Conservation (phyloP, 1,284 basidiomycete genomes). For the Ganoderma sp. region DNA sequence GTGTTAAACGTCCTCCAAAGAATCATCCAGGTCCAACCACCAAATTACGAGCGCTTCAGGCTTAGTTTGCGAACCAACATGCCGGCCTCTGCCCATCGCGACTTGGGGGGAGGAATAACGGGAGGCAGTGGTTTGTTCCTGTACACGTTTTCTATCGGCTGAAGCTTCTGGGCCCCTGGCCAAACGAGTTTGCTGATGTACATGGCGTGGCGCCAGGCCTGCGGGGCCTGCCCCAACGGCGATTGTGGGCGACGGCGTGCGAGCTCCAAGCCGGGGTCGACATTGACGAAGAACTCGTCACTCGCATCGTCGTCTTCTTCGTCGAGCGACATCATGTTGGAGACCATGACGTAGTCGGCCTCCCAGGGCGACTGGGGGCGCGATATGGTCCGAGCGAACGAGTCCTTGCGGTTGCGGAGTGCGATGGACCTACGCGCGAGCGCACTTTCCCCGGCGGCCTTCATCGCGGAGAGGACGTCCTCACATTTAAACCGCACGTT, state of each 20-base stretch:
- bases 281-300: neutral
- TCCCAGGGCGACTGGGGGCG: conserved; percentile 1
- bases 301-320: neutral
- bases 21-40: neutral
- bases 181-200: conserved; percentile 34
- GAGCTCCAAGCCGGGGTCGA: neutral
- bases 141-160: neutral
- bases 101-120: conserved; percentile 1
- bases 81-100: conserved; percentile 11
- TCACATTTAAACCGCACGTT: conserved; percentile 24
- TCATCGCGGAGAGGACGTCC: conserved; percentile 23
- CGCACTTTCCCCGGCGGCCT: conserved; percentile 9
- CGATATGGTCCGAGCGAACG: neutral
- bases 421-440: neutral
- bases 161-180: conserved; percentile 19
- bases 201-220: conserved; percentile 35
- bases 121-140: conserved; percentile 2
- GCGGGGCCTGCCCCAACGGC: conserved; percentile 14
- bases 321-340: conserved; percentile 9
- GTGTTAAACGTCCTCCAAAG: neutral
- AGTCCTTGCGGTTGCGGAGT: neutral
- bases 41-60: conserved; percentile 6
- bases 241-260: neutral
- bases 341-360: conserved; percentile 9
- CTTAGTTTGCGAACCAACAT: conserved; percentile 7